These are phyloP conservation scores for Cornus kousa DNA, from an alignment of 148 eudicot species.

Conservation along the genomic window DNA sequence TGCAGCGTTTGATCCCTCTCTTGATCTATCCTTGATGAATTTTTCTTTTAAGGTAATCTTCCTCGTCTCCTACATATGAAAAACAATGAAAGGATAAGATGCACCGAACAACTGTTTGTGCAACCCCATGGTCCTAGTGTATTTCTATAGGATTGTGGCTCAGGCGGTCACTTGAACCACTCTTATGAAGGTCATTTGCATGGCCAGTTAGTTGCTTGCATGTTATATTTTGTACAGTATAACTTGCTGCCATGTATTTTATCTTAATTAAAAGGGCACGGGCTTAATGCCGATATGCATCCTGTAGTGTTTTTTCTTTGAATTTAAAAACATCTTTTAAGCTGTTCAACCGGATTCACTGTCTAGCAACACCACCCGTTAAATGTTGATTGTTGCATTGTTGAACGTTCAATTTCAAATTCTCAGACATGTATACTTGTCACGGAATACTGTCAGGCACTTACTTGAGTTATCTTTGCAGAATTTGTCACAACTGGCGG, in stretches of 20 bases:
- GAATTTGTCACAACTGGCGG: slow-evolving; percentile 67
- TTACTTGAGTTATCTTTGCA: slow-evolving; percentile 20
- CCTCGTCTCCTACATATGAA: background rate
- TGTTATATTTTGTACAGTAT: background rate
- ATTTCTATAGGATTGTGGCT: no score
- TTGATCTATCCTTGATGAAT: slow-evolving; percentile 54
- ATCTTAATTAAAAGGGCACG: no score
- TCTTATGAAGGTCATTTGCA: background rate
- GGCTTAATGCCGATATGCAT: background rate
- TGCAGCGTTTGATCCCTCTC: slow-evolving; percentile 41
- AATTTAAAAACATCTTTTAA: background rate
- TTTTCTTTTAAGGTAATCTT: slow-evolving; percentile 64
- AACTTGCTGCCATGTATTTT: background rate
- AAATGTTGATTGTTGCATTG: background rate
- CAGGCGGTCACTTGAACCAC: no score
- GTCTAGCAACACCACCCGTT: background rate
- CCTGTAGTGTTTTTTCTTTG: background rate
- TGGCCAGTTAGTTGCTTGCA: no score
- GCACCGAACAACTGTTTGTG: background rate
- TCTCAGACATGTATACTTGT: background rate
- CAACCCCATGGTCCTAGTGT: background rate
- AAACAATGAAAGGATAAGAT: background rate
- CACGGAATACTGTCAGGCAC: background rate
- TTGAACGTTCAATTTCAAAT: background rate
- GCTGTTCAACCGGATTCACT: background rate